Evolutionary conservation across 2,329 filamentous ascomycete species (phyloP), one percentile per base, ranked within the genome.

Genomic region (Paecilomyces variotii): DNA sequence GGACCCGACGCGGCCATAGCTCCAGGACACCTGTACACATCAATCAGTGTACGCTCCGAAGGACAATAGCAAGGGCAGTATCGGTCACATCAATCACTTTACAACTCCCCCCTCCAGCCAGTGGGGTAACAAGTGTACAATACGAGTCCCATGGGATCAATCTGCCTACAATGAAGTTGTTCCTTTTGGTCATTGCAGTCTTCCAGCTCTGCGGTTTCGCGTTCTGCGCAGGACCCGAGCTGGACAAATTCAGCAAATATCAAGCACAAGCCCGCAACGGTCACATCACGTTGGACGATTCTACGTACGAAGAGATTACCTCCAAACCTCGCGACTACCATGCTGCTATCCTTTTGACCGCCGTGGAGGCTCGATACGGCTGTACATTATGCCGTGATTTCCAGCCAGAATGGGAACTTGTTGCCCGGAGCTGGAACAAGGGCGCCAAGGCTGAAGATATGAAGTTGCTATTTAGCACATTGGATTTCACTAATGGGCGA

Each of bases 361-460:
- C 94, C 39, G 77, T 92, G 68, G 92, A 96, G 64, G 70, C 86
- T 32, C 85, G 90, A 59, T 97, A 90, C 71, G 90, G 89, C 60
- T 99, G 94, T 73, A 80, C 86, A 64, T 80, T 97, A 54, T 99
- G 94, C 75, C 84, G 86, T 56, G 90, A 96, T 56, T 96, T 99
- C 74, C 89, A 96, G 73, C 88, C 92, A 1, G 94, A 99, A 76
- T 99, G 91, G 89, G 89, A 95, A 57, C 75, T 97, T 57, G 78
- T 99, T 57, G 85, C 84, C 57, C 89, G 86, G 74, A 94, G 89
- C 76, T 99, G 94, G 94, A 81, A 82, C 62, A 91, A 89, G 73
- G 91, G 90, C 6, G 89, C 96, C 74, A 90, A 88, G 78, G 62
- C 62, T 32, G 67, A 72, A 56, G 70, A 64, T 1, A 61, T 74